Percentiles rank a stretch among this genome's conserved stretches.
phyloP scores from a whole-genome alignment of 805 yeast genomes.

The Ogataea zsoltii region DNA sequence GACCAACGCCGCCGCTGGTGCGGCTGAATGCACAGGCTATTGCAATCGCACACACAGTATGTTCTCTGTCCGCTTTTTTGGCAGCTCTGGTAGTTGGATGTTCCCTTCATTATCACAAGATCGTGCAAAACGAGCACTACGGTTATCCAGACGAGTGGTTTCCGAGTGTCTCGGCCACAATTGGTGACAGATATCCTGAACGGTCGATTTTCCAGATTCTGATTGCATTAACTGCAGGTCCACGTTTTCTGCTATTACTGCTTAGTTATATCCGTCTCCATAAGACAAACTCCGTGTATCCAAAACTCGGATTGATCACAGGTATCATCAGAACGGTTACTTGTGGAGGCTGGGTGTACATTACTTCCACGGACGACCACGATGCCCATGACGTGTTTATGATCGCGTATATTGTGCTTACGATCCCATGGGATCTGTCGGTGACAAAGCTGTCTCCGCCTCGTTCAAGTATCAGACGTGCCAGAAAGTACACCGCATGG shows the following conservation, averaged over 20 bases:
- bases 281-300: slow-evolving; percentile 36
- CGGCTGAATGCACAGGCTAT: slow-evolving; percentile 62
- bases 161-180: slow-evolving; percentile 95
- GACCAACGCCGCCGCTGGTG: slow-evolving; percentile 22
- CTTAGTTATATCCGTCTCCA: slow-evolving; percentile 52
- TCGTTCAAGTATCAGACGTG: slow-evolving; percentile 48
- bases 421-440: slow-evolving; percentile 86
- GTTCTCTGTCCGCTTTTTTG: slow-evolving; percentile 73
- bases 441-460: slow-evolving; percentile 52
- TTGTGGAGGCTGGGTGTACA: slow-evolving; percentile 98
- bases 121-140: slow-evolving; percentile 80
- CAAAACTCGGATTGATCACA: slow-evolving; percentile 46
- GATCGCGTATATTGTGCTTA: slow-evolving; percentile 85
- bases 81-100: slow-evolving; percentile 76
- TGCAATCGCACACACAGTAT: slow-evolving; percentile 70
- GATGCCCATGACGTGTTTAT: slow-evolving; percentile 95
- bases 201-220: slow-evolving; percentile 87
- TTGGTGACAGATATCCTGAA: slow-evolving; percentile 97
- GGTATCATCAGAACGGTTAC: slow-evolving; percentile 92
- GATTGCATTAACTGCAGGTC: slow-evolving; percentile 92
- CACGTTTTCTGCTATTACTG: slow-evolving; percentile 69
- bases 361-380: slow-evolving; percentile 96
- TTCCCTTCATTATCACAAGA: slow-evolving; percentile 79
- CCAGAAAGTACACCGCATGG: slow-evolving; percentile 51
- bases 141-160: slow-evolving; percentile 99